phyloP scores from a whole-genome alignment of 2,329 filamentous ascomycete genomes.

The Byssothecium circinans region DNA sequence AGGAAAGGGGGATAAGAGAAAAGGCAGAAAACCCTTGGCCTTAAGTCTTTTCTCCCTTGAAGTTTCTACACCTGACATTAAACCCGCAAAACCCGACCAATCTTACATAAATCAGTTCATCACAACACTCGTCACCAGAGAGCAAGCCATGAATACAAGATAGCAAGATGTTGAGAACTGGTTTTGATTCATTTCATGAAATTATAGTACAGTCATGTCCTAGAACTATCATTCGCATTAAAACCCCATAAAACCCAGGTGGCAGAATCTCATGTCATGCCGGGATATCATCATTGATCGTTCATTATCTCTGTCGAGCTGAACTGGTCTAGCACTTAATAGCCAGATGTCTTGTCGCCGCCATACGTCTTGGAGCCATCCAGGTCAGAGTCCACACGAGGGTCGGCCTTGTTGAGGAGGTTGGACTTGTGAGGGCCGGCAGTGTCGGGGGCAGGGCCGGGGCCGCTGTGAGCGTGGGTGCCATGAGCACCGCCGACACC shows the following conservation, averaged over 20 bases:
- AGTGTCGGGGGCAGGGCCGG: constrained; percentile 33
- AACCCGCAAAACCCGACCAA: too few species aligned
- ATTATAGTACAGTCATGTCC: not conserved
- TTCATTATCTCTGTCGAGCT: too few species aligned
- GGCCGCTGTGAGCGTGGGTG: constrained; percentile 13
- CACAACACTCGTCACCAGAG: too few species aligned
- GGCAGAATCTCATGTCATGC: constrained; percentile 1
- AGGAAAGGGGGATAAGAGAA: too few species aligned
- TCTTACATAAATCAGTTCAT: too few species aligned
- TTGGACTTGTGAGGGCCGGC: constrained; percentile 40
- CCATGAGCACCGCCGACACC: not conserved
- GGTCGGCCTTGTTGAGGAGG: constrained; percentile 41
- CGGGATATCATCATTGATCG: constrained; percentile 2
- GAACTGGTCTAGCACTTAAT: constrained; percentile 4
- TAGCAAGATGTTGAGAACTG: too few species aligned
- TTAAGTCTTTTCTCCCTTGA: too few species aligned
- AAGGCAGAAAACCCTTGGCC: too few species aligned
- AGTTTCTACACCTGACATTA: too few species aligned
- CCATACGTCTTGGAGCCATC: constrained; percentile 37
- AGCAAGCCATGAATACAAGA: too few species aligned
- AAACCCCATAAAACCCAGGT: not conserved
- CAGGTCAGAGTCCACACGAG: constrained; percentile 40
- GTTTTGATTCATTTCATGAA: not conserved
- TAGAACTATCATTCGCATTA: not conserved
- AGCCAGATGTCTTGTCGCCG: constrained; percentile 29